Evolutionary conservation across 306 rosid genomes (phyloP).

Genomic region (Gastrolobium bilobum): DNA sequence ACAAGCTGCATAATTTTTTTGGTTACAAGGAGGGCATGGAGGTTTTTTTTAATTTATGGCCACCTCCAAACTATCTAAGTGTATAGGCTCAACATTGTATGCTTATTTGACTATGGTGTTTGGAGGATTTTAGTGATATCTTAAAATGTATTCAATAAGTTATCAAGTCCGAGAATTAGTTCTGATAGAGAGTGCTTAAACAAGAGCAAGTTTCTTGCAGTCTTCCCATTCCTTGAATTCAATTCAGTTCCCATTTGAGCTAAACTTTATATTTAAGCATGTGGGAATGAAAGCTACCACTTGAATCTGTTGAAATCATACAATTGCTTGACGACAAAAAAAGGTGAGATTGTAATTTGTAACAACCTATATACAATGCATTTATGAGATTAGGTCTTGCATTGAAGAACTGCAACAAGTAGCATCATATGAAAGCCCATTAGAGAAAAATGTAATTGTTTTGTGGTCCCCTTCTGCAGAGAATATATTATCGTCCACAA

Average conservation of each 20-base stretch:
- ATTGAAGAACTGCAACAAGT: constrained; percentile 47
- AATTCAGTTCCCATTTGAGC: constrained; percentile 41
- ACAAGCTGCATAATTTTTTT: too few relatives aligned
- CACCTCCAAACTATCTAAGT: too few relatives aligned
- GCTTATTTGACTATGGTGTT: not conserved
- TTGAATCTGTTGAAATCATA: constrained; percentile 21
- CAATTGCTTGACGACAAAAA: constrained; percentile 35
- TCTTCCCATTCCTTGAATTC: constrained; percentile 29
- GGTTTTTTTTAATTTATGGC: too few relatives aligned
- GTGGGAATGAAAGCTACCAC: constrained; percentile 14
- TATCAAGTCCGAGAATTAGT: not conserved
- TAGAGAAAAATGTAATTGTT: constrained; percentile 36
- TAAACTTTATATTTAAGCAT: constrained; percentile 18
- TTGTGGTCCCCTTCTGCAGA: constrained; percentile 50
- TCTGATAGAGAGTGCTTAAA: not conserved
- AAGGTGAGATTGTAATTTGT: constrained; percentile 36
- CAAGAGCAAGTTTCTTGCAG: constrained; percentile 9
- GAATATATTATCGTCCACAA: too few relatives aligned
- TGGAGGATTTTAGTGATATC: not conserved
- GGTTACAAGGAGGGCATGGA: too few relatives aligned
- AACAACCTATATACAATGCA: constrained; percentile 45
- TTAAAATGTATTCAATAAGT: not conserved
- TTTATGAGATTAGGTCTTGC: constrained; percentile 55
- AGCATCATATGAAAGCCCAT: constrained; percentile 45
- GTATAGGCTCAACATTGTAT: not conserved